Evolutionary conservation across 2,329 filamentous ascomycete species (phyloP).

Genomic region (Talaromyces albobiverticillius): DNA sequence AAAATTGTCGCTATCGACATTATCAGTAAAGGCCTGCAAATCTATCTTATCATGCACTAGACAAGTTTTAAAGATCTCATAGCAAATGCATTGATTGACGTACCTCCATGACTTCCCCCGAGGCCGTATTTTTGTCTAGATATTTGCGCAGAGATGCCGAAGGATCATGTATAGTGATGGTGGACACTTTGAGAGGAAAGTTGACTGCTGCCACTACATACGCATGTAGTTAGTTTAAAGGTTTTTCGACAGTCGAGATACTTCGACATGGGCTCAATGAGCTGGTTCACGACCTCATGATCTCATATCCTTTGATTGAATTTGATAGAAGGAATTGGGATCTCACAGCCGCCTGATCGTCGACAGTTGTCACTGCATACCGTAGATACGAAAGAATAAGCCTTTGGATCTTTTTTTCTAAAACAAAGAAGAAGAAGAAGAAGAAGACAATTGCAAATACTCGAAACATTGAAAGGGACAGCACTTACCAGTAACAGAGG

Average conservation of each 20-base stretch:
- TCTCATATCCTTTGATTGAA: too few species aligned
- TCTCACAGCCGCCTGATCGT: not conserved
- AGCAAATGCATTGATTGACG: not conserved
- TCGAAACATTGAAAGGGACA: not conserved
- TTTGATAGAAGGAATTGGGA: too few species aligned
- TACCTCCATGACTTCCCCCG: not conserved
- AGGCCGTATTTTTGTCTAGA: not conserved
- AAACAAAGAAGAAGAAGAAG: too few species aligned
- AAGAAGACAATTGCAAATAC: too few species aligned
- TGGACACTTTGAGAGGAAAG: not conserved
- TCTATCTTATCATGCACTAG: too few species aligned
- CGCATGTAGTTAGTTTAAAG: not conserved
- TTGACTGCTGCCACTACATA: not conserved
- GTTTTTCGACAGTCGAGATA: too few species aligned
- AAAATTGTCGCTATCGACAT: not conserved
- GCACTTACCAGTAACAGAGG: slow-evolving; percentile 3
- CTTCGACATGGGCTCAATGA: too few species aligned
- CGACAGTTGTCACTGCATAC: slow-evolving; percentile 6
- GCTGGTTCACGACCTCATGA: too few species aligned
- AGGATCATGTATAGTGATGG: not conserved
- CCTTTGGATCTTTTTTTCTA: not conserved
- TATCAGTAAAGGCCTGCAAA: too few species aligned
- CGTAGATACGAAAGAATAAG: not conserved
- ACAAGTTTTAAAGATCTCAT: too few species aligned
- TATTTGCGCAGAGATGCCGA: not conserved